These are phyloP conservation scores for Amanita inopinata DNA, from an alignment of 768 basidiomycete species.

Conservation along the genomic window DNA sequence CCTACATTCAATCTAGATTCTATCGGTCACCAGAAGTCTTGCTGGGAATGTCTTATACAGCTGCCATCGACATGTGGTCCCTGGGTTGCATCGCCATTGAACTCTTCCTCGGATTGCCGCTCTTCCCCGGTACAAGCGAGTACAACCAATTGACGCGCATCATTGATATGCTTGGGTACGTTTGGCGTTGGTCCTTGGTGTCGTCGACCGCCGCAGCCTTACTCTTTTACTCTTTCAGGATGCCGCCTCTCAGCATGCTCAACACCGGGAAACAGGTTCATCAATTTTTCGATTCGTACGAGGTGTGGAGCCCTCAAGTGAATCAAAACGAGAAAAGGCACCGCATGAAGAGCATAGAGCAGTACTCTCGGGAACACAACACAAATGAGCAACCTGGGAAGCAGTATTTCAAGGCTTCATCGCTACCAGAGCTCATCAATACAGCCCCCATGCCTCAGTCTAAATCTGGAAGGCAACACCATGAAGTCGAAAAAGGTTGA, in stretches of 20 bases:
- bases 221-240: slow-evolving; percentile 31
- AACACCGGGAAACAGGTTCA: slow-evolving; percentile 91
- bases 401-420: slow-evolving; percentile 95
- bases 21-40: slow-evolving; percentile 98
- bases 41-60: slow-evolving; percentile 87
- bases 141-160: slow-evolving; percentile 98
- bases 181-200: slow-evolving; percentile 15
- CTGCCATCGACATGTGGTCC: slow-evolving; percentile 99
- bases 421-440: slow-evolving; percentile 92
- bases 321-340: slow-evolving; percentile 77
- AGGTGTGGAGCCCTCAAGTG: slow-evolving; percentile 51
- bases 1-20: slow-evolving; percentile 98
- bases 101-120: slow-evolving; percentile 88
- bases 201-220: not conserved
- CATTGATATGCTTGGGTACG: slow-evolving; percentile 96
- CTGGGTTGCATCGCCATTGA: slow-evolving; percentile 98
- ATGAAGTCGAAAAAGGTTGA: slow-evolving; percentile 87
- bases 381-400: slow-evolving; percentile 97
- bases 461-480: slow-evolving; percentile 65
- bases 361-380: slow-evolving; percentile 92
- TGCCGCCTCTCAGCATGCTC: slow-evolving; percentile 88
- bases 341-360: slow-evolving; percentile 83
- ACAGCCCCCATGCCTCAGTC: slow-evolving; percentile 86
- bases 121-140: slow-evolving; percentile 98
- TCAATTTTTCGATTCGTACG: slow-evolving; percentile 84